phyloP scores from a whole-genome alignment of 495 filamentous ascomycete species.

The Penicillium ochrochloron region DNA sequence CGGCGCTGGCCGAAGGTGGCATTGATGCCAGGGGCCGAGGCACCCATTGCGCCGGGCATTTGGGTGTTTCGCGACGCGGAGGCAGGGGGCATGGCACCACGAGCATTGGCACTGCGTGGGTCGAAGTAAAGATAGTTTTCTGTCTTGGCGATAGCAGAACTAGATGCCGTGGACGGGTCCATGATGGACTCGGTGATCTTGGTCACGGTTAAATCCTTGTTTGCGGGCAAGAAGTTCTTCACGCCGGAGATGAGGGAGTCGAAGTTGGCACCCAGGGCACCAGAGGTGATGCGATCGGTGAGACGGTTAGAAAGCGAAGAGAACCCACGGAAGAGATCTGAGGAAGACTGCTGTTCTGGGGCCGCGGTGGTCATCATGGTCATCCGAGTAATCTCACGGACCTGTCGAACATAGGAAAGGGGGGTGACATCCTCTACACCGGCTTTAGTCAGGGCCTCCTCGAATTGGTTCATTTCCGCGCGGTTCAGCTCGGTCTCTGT shows the following conservation, averaged over 20 bases:
- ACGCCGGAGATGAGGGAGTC: conserved; percentile 96
- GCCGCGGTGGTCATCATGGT: conserved; percentile 95
- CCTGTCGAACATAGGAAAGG: conserved; percentile 85
- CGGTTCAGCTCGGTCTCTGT: conserved; percentile 87
- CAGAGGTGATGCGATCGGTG: conserved; percentile 91
- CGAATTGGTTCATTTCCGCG: conserved; percentile 82
- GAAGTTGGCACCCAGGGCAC: conserved; percentile 86
- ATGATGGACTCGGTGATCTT: conserved; percentile 99
- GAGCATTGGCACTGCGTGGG: conserved; percentile 87
- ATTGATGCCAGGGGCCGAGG: conserved; percentile 64
- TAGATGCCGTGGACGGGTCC: conserved; percentile 89
- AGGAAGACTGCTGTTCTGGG: conserved; percentile 66
- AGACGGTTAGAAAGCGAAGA: conserved; percentile 85
- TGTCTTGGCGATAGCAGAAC: conserved; percentile 92
- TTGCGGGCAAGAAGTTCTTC: conserved; percentile 95
- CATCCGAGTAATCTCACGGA: conserved; percentile 96
- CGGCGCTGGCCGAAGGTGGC: conserved; percentile 92
- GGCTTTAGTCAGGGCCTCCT: conserved; percentile 77
- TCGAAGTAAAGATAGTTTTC: conserved; percentile 99
- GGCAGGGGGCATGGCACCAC: conserved; percentile 84
- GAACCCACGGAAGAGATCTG: conserved; percentile 85
- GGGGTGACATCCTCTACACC: conserved; percentile 73
- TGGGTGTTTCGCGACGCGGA: conserved; percentile 60
- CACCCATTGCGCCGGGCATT: conserved; percentile 48
- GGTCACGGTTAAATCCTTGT: conserved; percentile 93